Evolutionary conservation across 2,329 filamentous ascomycete species (phyloP).

Genomic region (Trichoderma guizhouense): DNA sequence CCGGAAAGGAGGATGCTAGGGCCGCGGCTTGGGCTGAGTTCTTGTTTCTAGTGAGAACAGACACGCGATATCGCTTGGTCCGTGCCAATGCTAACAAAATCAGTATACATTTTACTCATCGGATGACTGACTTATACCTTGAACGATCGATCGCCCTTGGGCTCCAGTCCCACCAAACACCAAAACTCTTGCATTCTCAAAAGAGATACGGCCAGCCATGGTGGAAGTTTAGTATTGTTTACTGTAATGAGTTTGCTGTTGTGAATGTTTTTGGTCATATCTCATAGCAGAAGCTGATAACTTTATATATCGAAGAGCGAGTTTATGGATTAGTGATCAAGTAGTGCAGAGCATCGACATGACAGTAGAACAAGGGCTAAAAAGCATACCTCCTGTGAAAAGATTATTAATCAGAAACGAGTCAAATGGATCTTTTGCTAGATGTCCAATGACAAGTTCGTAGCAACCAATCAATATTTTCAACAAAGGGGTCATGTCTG

Average conservation of each 20-base stretch:
- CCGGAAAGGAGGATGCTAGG: not conserved
- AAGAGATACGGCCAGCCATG: not conserved
- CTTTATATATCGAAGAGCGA: not conserved
- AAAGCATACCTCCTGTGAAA: not conserved
- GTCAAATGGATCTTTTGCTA: not conserved
- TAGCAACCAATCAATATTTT: not conserved
- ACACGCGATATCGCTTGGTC: not conserved
- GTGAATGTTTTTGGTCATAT: not conserved
- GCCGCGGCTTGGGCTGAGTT: not conserved
- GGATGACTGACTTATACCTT: not conserved
- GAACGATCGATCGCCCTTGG: not conserved
- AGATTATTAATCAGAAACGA: not conserved
- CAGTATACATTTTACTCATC: not conserved
- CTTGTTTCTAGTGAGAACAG: not conserved
- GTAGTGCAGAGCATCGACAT: not conserved
- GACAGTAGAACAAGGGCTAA: not conserved
- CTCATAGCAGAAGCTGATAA: not conserved
- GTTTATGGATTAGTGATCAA: not conserved
- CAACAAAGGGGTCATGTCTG: not conserved
- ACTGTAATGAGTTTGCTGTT: not conserved
- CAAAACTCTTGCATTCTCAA: not conserved
- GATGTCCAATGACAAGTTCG: not conserved
- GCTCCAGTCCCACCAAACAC: not conserved
- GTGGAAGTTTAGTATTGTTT: not conserved
- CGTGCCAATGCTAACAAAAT: not conserved